Evolutionary conservation across 306 rosid species (phyloP).

Genomic region (Crataegus laevigata): DNA sequence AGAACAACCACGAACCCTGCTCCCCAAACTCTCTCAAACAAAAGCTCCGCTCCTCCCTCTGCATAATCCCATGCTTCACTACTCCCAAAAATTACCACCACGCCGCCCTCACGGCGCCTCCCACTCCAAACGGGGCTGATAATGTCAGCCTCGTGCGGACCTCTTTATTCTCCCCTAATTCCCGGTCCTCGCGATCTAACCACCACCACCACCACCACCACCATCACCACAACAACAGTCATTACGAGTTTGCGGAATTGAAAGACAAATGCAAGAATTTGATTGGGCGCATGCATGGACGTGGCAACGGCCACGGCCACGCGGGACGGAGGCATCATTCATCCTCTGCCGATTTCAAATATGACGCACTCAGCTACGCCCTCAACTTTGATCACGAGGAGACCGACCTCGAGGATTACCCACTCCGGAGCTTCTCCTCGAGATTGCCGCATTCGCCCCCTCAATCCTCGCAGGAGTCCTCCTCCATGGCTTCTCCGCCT

Average conservation of each 20-base stretch:
- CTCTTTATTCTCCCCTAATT: slow-evolving; percentile 18
- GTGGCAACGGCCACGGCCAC: slow-evolving; percentile 28
- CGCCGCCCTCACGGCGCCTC: slow-evolving; percentile 5
- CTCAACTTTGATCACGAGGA: slow-evolving; percentile 64
- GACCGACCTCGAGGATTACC: slow-evolving; percentile 17
- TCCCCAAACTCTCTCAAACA: slow-evolving; percentile 33
- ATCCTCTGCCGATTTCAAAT: slow-evolving; percentile 54
- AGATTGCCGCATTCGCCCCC: slow-evolving; percentile 38
- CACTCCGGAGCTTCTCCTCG: slow-evolving; percentile 36
- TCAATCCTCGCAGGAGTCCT: neutral
- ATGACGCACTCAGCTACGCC: slow-evolving; percentile 61
- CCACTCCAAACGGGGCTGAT: neutral
- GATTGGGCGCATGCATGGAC: slow-evolving; percentile 29
- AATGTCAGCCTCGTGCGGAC: slow-evolving; percentile 24
- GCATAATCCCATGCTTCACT: slow-evolving; percentile 31
- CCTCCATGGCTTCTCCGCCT: slow-evolving; percentile 9
- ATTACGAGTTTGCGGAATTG: slow-evolving; percentile 17
- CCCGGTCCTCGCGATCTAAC: neutral
- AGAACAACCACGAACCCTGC: slow-evolving; percentile 3
- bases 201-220: slow-evolving; percentile 11
- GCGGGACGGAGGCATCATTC: slow-evolving; percentile 32
- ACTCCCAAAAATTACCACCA: neutral
- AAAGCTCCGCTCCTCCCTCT: slow-evolving; percentile 39
- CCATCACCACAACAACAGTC: slow-evolving; percentile 11
- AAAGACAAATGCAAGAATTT: slow-evolving; percentile 41